Conservation (phyloP, 805 yeast genomes). For the Candida xiaguanensis region DNA sequence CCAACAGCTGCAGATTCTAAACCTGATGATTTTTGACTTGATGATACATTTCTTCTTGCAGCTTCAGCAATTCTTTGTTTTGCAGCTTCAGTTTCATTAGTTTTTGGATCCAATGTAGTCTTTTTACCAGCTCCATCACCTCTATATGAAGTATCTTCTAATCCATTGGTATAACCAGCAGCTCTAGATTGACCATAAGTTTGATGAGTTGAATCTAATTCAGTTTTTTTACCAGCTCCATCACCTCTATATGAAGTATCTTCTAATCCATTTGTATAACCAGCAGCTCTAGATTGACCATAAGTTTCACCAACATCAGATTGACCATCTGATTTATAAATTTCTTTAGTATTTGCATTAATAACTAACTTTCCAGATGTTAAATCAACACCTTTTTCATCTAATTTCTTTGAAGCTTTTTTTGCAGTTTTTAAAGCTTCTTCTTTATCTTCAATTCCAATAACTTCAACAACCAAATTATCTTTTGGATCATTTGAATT, state of each 20-base stretch:
- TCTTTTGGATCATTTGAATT: slow-evolving; percentile 1
- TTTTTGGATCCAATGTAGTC: slow-evolving; percentile 5
- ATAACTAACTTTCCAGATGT: slow-evolving; percentile 30
- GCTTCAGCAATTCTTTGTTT: slow-evolving; percentile 6
- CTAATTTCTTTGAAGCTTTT: slow-evolving; percentile 26
- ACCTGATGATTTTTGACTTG: not conserved
- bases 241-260: slow-evolving; percentile 6
- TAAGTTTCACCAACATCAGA: slow-evolving; percentile 1
- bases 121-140: slow-evolving; percentile 7
- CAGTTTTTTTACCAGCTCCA: slow-evolving; percentile 6
- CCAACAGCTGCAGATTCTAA: not conserved
- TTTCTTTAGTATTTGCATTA: slow-evolving; percentile 30
- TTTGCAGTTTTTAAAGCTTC: slow-evolving; percentile 29
- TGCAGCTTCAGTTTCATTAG: slow-evolving; percentile 5
- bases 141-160: slow-evolving; percentile 4
- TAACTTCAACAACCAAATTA: slow-evolving; percentile 27
- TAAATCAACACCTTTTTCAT: slow-evolving; percentile 30
- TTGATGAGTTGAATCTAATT: slow-evolving; percentile 4
- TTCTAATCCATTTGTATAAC: slow-evolving; percentile 1
- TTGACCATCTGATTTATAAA: slow-evolving; percentile 20
- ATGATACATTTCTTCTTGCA: slow-evolving; percentile 7
- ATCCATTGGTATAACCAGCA: slow-evolving; percentile 1
- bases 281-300: slow-evolving; percentile 6
- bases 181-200: slow-evolving; percentile 6
- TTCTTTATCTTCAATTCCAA: slow-evolving; percentile 29